phyloP scores from a whole-genome alignment of 1,284 basidiomycete species.

The Vanrija sp. region DNA sequence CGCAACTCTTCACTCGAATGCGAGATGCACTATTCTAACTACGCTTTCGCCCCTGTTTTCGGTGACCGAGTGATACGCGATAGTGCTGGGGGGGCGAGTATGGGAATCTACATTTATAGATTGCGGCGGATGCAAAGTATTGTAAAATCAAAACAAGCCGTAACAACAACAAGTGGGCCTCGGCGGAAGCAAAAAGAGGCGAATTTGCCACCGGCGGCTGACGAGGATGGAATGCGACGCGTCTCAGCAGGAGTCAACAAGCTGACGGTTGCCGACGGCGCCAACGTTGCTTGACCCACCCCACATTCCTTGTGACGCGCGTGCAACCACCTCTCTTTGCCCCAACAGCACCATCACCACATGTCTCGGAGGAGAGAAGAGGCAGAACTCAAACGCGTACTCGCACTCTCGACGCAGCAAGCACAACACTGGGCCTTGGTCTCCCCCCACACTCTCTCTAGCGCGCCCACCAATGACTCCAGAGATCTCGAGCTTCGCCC shows the following conservation, averaged over 20 bases:
- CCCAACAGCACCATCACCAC: not conserved
- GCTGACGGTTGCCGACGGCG: not conserved
- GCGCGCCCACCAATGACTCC: slow-evolving; percentile 27
- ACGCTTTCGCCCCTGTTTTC: not conserved
- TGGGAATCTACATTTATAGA: too few species aligned
- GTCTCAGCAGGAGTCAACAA: too few species aligned
- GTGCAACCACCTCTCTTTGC: too few species aligned
- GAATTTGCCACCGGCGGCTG: not conserved
- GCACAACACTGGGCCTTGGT: slow-evolving; percentile 10
- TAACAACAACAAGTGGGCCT: too few species aligned
- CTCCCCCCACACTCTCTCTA: slow-evolving; percentile 24
- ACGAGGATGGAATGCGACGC: not conserved
- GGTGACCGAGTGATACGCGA: too few species aligned
- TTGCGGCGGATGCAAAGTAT: too few species aligned
- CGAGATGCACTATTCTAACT: not conserved
- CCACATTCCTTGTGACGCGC: too few species aligned
- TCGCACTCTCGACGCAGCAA: slow-evolving; percentile 39
- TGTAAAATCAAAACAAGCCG: too few species aligned
- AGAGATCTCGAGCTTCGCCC: slow-evolving; percentile 33
- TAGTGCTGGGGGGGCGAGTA: too few species aligned
- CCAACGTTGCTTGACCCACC: not conserved
- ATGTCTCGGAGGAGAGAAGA: slow-evolving; percentile 35
- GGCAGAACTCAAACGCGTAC: slow-evolving; percentile 36
- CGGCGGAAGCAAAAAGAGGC: not conserved
- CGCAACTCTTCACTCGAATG: not conserved